Base-by-base conservation (phyloP, 805 yeast genomes). In the Schwanniomyces pseudopolymorphus region DNA sequence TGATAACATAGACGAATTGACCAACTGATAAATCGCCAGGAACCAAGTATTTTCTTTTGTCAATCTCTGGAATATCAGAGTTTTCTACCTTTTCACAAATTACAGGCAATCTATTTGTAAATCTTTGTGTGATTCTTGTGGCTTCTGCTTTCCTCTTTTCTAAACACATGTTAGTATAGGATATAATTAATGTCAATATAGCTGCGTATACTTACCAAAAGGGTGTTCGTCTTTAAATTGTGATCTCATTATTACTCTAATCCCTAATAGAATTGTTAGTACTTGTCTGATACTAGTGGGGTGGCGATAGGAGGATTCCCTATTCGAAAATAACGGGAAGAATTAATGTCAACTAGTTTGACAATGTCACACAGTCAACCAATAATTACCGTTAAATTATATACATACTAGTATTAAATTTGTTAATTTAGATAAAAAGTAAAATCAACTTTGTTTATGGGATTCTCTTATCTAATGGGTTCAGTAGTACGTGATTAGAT, bases 51-150 rank as follows among this genome's bases (percentile, higher is more conserved):
- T 94, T 94, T 69, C 96, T 87, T 79, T 94, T 94, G 69, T 94
- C 99, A 62, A 94, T 91, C 56, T 90, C 94, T 40, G 95, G 96
- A 53, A 94, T 87, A 64, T 94, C 97, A 28, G 96, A 85, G 71
- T 92, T 92, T 70, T 91, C 98, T 33, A 91, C 97, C 71, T 91
- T 86, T 72, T 94, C 99, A 67, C 99, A 94, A 61, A 94, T 92
- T 22, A 87, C 97, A 3, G 99, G 99, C 51, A 94, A 89, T 56
- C 99, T 81, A 66, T 94, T 96, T 46, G 80, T 77, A 72, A 91
- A 94, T 67, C 91, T 87, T 60, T 86, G 84, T 53, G 89, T 82
- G 62, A 92, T 92, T 61, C 97, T 84, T 55, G 86, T 83, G 31
- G 98, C 89, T 70, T 92, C 99, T 3, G 96, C 92, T 76, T 88